Evolutionary conservation across 805 yeast genomes (phyloP).

Genomic region (Starmerella riodocensis): DNA sequence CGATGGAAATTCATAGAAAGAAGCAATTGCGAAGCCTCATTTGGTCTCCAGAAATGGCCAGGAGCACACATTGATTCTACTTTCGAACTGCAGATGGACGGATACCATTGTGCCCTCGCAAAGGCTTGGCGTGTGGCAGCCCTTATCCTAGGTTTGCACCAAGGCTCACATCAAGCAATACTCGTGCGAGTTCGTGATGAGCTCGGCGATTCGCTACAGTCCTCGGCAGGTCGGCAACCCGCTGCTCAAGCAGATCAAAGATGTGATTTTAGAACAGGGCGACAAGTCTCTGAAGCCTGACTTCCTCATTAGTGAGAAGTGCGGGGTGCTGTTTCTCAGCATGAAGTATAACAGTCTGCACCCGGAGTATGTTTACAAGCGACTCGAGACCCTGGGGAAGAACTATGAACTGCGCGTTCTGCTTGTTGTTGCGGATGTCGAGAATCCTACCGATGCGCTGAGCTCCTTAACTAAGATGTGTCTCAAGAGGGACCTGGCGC

Average conservation of each 20-base stretch:
- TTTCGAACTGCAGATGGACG: too few species aligned
- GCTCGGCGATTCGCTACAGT: slow-evolving; percentile 15
- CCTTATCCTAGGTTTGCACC: too few species aligned
- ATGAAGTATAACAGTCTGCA: slow-evolving; percentile 28
- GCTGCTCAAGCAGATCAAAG: slow-evolving; percentile 20
- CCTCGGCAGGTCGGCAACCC: slow-evolving; percentile 26
- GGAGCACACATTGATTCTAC: too few species aligned
- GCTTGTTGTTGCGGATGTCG: slow-evolving; percentile 30
- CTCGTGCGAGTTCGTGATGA: too few species aligned
- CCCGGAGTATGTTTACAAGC: slow-evolving; percentile 32
- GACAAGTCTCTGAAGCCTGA: slow-evolving; percentile 27
- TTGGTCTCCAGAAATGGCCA: too few species aligned
- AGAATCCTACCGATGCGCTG: slow-evolving; percentile 27
- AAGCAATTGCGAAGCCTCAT: too few species aligned
- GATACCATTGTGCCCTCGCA: too few species aligned
- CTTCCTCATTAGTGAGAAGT: slow-evolving; percentile 26
- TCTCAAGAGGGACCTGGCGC: slow-evolving; percentile 25
- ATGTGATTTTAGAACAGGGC: slow-evolving; percentile 23
- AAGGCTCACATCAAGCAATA: too few species aligned
- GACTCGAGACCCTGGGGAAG: slow-evolving; percentile 28
- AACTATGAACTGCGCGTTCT: slow-evolving; percentile 26
- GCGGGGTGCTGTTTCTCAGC: slow-evolving; percentile 29
- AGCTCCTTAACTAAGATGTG: slow-evolving; percentile 27
- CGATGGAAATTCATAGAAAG: too few species aligned
- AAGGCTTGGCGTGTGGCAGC: too few species aligned